A percentile compares a stretch with the other conserved stretches of the same genome.
These are phyloP conservation scores for Schizonepeta tenuifolia DNA, from an alignment of 257 asterid genomes.

Conservation along the genomic window DNA sequence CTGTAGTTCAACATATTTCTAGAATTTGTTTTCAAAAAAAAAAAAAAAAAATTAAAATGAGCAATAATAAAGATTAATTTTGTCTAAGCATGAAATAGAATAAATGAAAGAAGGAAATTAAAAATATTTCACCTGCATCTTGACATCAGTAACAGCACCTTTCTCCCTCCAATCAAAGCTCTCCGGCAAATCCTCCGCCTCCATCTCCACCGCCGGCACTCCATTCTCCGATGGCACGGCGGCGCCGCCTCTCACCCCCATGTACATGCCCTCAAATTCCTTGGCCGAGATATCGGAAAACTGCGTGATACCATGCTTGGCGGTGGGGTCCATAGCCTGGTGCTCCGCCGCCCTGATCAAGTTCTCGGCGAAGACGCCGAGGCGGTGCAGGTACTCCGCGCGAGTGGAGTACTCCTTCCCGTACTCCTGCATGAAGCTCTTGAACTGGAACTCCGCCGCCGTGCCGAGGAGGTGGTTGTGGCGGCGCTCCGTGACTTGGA, in stretches of 20 bases:
- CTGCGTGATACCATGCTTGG: constrained; percentile 81
- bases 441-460: constrained; percentile 64
- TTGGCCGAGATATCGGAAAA: constrained; percentile 70
- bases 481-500: constrained; percentile 64
- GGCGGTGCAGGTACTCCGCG: constrained; percentile 84
- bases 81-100: background rate
- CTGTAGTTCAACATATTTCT: too few species aligned
- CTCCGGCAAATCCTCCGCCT: constrained; percentile 68
- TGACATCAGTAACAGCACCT: constrained; percentile 93
- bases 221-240: constrained; percentile 29
- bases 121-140: constrained; percentile 67
- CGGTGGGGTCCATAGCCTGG: constrained; percentile 89
- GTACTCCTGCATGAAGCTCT: constrained; percentile 57
- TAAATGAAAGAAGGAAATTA: background rate
- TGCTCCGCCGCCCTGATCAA: constrained; percentile 79
- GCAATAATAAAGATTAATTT: background rate
- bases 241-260: constrained; percentile 66
- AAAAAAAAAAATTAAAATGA: too few species aligned
- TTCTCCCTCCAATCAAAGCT: constrained; percentile 89
- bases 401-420: constrained; percentile 59
- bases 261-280: constrained; percentile 76
- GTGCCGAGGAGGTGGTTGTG: constrained; percentile 65
- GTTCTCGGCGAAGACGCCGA: constrained; percentile 74
- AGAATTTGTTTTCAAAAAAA: too few species aligned
- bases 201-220: constrained; percentile 51